Base-by-base conservation (phyloP, 2,329 filamentous ascomycete genomes). In the Aureobasidium sp. region DNA sequence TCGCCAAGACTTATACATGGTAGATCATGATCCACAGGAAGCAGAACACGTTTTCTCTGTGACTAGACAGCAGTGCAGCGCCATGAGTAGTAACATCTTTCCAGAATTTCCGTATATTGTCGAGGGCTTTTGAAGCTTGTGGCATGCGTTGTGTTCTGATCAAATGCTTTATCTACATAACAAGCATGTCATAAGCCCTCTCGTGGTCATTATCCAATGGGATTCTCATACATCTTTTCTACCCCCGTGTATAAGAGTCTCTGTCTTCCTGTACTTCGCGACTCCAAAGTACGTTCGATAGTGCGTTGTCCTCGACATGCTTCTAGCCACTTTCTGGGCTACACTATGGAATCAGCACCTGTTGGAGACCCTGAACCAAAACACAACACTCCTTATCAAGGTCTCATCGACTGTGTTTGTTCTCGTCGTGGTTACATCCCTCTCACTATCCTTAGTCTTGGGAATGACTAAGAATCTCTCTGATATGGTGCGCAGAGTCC, bases 181-280 rank as follows among this genome's bases (percentile, higher is more conserved):
- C 10, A 40, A 40, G 38, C 19, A 40, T 40, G 19, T 40, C 38
- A 40, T 40, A 40, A 40, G 19, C 38, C 38, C 38, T 37, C 44
- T 34, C 44, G 27, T 49, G 44, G 27, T 37, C 30, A 37, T 49
- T 24, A 14, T 37, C 24, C 11, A 49, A 37, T 32, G 25, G 44
- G 30, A 29, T 37, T 49, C 30, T 37, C 44, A 49, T 49, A 8
- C 32, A 29, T 29, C 44, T 49, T 37, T 32, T 17, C 29, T 32
- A 24, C 44, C 44, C 38, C 38, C n/a, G 38, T 40, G 38, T 40
- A 40, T 40, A 49, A 34, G 44, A 49, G 29, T 19, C 44, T n/a
- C 7, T 32, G 29, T 32, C 29, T 32, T n/a, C 29, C 29, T 32
- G 29, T 32, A 44, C 21, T 21, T 25, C 21, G 21, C 21, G 40